phyloP scores from a whole-genome alignment of 1,284 basidiomycete genomes.

The Tilletia indica region DNA sequence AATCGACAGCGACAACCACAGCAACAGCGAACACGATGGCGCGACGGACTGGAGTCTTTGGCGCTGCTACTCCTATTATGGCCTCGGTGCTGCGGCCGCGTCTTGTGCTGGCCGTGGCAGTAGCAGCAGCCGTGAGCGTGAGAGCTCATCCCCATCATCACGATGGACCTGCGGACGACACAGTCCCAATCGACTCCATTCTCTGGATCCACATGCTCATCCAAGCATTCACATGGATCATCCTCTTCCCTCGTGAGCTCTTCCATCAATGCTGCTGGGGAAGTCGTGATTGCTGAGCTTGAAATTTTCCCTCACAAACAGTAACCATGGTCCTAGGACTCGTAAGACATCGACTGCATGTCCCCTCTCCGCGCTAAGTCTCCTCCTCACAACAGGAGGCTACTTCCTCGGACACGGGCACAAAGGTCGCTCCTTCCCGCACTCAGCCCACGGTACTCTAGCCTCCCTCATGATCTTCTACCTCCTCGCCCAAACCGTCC shows the following conservation, averaged over 20 bases:
- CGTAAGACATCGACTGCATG: conserved; percentile 50
- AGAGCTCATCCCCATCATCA: conserved; percentile 5
- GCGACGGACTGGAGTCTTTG: no score
- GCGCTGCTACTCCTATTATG: no score
- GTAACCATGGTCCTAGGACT: conserved; percentile 53
- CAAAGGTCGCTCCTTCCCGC: conserved; percentile 46
- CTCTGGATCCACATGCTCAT: conserved; percentile 51
- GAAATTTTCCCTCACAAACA: not conserved
- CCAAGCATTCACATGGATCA: conserved; percentile 43
- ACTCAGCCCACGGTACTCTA: conserved; percentile 51
- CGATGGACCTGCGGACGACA: conserved; percentile 19
- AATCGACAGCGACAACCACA: no score
- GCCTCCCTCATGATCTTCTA: conserved; percentile 44
- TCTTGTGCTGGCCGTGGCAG: no score
- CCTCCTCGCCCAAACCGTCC: conserved; percentile 63
- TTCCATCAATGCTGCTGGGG: not conserved
- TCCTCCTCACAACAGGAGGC: conserved; percentile 42
- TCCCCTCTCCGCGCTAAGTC: conserved; percentile 39
- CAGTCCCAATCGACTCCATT: conserved; percentile 47
- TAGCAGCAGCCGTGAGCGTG: not conserved
- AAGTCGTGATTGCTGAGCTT: no score
- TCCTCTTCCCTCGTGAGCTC: conserved; percentile 41
- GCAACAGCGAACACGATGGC: no score
- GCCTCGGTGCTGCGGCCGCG: no score
- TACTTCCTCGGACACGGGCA: conserved; percentile 50